Conservation (phyloP, 768 basidiomycete genomes). For the Auricularia heimuer region DNA sequence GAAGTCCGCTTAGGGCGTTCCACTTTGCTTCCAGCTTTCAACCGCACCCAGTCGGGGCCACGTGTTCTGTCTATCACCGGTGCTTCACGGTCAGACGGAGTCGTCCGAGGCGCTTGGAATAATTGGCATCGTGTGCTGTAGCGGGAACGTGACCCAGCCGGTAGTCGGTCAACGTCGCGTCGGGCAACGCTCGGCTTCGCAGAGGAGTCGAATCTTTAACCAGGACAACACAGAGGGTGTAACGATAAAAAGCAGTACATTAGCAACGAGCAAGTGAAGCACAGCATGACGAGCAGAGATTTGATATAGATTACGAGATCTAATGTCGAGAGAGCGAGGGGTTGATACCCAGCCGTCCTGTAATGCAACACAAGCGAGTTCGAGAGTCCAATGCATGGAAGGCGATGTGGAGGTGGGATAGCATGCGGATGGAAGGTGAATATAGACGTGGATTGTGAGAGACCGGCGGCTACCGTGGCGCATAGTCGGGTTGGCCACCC, state of each 20-base stretch:
- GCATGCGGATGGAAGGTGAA: background rate
- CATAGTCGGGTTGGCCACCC: background rate
- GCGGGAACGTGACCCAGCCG: background rate
- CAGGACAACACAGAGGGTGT: too few species aligned
- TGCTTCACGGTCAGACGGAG: background rate
- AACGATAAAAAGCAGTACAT: background rate
- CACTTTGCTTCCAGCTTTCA: too few species aligned
- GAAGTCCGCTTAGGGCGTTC: too few species aligned
- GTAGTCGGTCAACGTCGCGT: too few species aligned
- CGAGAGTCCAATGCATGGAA: background rate
- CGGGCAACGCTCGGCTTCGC: too few species aligned
- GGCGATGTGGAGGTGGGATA: background rate
- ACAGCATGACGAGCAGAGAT: background rate
- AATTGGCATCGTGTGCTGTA: background rate
- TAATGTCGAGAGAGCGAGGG: background rate
- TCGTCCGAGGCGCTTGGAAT: background rate
- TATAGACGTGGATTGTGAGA: background rate
- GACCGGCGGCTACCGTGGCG: background rate
- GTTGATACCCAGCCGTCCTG: background rate
- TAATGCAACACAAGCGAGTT: background rate
- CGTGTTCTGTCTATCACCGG: background rate
- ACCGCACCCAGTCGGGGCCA: background rate
- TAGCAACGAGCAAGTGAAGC: background rate
- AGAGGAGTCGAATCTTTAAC: too few species aligned
- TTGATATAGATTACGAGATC: background rate